phyloP scores from a whole-genome alignment of 441 rosid genomes.

The Gossypium schwendimanii region DNA sequence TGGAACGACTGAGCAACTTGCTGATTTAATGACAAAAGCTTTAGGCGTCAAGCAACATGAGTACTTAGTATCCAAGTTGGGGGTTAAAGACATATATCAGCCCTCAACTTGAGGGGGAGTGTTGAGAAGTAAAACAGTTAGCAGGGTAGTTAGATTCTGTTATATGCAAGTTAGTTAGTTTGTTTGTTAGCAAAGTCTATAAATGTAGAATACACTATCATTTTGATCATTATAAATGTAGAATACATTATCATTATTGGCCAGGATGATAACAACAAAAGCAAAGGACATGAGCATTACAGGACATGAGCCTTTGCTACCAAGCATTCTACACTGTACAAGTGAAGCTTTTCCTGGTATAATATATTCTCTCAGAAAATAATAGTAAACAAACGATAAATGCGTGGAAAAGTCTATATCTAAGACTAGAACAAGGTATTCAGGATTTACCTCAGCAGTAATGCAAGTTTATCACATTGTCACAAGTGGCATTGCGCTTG shows the following conservation, averaged over 20 bases:
- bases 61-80: too few relatives aligned
- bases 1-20: too few relatives aligned
- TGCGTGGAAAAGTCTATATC: not conserved
- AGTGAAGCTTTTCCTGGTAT: not conserved
- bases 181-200: not conserved
- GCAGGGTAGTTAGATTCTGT: too few relatives aligned
- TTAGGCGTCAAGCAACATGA: too few relatives aligned
- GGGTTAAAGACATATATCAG: too few relatives aligned
- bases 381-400: not conserved
- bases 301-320: not conserved
- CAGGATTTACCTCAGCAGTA: not conserved
- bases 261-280: not conserved
- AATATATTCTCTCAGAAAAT: not conserved
- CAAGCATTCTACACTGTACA: not conserved
- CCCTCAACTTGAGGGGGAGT: too few relatives aligned
- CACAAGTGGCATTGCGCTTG: not conserved
- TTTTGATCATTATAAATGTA: not conserved
- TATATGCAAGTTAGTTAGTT: too few relatives aligned
- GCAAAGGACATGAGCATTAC: not conserved
- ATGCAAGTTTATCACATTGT: not conserved
- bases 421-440: conserved; percentile 3
- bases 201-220: too few relatives aligned
- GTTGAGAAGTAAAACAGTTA: too few relatives aligned
- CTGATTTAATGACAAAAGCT: too few relatives aligned
- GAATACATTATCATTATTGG: too few relatives aligned